phyloP scores from a whole-genome alignment of 2,329 filamentous ascomycete genomes.

The Ascochyta rabiei region DNA sequence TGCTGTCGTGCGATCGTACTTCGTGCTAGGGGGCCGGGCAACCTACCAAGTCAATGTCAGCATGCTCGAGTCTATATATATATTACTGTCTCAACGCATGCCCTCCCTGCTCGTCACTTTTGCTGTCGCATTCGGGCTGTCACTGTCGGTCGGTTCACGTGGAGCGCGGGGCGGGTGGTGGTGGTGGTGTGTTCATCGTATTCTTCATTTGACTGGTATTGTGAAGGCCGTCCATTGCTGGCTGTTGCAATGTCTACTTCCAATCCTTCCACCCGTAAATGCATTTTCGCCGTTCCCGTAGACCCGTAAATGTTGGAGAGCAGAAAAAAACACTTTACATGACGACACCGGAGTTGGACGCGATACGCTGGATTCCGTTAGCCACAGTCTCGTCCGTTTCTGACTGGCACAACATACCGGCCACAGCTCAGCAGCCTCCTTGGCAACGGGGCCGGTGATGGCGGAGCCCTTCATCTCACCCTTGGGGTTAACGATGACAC shows the following conservation, averaged over 20 bases:
- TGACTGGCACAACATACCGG: constrained; percentile 68
- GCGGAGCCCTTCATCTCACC: constrained; percentile 99
- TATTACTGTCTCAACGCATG: neutral
- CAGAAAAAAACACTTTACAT: constrained; percentile 73
- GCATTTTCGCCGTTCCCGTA: constrained; percentile 49
- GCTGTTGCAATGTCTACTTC: constrained; percentile 44
- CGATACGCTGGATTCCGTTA: constrained; percentile 78
- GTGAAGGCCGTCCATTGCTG: constrained; percentile 47
- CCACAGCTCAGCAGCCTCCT: constrained; percentile 99
- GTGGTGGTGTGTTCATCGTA: constrained; percentile 30
- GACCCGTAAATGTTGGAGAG: constrained; percentile 49
- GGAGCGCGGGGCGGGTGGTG: constrained; percentile 1
- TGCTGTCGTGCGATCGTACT: constrained; percentile 32
- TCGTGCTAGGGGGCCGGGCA: constrained; percentile 24
- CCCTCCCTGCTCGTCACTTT: neutral
- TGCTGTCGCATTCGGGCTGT: neutral
- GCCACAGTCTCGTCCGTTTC: constrained; percentile 6
- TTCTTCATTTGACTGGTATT: constrained; percentile 44
- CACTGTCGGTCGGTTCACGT: constrained; percentile 9
- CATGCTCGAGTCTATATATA: neutral
- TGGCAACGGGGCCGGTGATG: constrained; percentile 98
- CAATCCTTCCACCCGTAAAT: constrained; percentile 47
- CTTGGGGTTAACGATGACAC: constrained; percentile 99
- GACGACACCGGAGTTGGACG: constrained; percentile 99
- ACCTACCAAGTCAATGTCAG: neutral